Percentiles rank a stretch among this genome's conserved stretches.
phyloP scores from a whole-genome alignment of 179 eudicot genomes.

The Gypsophila paniculata region DNA sequence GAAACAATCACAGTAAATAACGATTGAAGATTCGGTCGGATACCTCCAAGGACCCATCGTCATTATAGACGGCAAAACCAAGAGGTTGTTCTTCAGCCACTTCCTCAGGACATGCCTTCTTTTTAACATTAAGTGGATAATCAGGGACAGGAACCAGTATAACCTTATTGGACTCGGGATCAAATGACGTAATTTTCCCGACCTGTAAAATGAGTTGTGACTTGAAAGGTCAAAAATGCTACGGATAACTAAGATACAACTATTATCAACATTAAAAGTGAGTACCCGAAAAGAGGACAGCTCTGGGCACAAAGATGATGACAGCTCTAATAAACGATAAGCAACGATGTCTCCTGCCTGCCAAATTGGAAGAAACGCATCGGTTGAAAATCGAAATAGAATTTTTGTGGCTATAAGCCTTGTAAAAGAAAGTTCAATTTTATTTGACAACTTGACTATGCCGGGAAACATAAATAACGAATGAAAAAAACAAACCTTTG shows the following conservation, averaged over 20 bases:
- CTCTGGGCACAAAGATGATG: slow-evolving; percentile 77
- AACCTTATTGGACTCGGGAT: slow-evolving; percentile 41
- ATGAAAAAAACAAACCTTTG: slow-evolving; percentile 50
- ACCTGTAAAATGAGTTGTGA: slow-evolving; percentile 37
- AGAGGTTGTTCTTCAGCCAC: slow-evolving; percentile 22
- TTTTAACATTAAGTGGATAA: slow-evolving; percentile 50
- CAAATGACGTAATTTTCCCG: slow-evolving; percentile 53
- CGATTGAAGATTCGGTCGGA: not conserved
- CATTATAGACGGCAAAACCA: slow-evolving; percentile 49
- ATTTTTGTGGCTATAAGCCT: not conserved
- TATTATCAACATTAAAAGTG: slow-evolving; percentile 9
- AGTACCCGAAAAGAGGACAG: slow-evolving; percentile 66
- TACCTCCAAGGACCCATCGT: slow-evolving; percentile 94
- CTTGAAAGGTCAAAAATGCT: not conserved
- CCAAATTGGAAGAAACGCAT: slow-evolving; percentile 23
- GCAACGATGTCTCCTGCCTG: slow-evolving; percentile 86
- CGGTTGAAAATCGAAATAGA: slow-evolving; percentile 2
- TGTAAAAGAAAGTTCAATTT: not conserved
- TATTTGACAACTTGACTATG: not conserved
- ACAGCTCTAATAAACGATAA: slow-evolving; percentile 73
- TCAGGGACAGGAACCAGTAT: slow-evolving; percentile 62
- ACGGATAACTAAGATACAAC: slow-evolving; percentile 7
- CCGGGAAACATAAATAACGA: not conserved
- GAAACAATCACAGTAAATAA: not conserved
- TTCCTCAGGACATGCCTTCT: slow-evolving; percentile 42